Evolutionary conservation across 441 rosid species (phyloP).

Genomic region (Euphorbia corollata): DNA sequence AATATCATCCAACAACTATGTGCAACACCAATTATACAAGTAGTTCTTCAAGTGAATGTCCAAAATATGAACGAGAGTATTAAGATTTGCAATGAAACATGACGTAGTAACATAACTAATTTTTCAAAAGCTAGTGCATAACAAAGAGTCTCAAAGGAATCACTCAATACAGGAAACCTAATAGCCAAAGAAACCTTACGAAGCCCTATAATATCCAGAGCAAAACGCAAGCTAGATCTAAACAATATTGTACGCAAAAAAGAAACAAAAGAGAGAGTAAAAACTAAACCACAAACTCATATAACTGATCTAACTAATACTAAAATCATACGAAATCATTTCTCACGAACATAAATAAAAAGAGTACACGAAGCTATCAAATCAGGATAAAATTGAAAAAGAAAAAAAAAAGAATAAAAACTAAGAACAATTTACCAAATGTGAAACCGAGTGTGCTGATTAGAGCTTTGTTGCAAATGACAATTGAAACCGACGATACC

Average conservation of each 20-base stretch:
- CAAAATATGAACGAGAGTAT: not conserved
- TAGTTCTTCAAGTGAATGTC: not conserved
- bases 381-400: not conserved
- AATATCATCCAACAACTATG: not conserved
- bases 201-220: not conserved
- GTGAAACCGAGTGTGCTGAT: constrained; percentile 89
- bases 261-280: not conserved
- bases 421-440: constrained; percentile 43
- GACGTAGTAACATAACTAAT: not conserved
- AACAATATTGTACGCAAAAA: not conserved
- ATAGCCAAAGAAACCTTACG: not conserved
- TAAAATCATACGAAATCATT: not conserved
- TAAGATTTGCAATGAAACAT: not conserved
- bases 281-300: not conserved
- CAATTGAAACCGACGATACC: constrained; percentile 91
- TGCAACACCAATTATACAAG: not conserved
- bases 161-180: not conserved
- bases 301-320: not conserved
- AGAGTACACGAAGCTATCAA: not conserved
- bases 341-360: not conserved
- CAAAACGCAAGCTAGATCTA: constrained; percentile 6
- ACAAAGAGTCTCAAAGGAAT: not conserved
- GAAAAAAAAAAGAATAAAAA: not conserved
- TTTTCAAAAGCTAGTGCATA: not conserved
- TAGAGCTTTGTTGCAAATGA: constrained; percentile 96